Evolutionary conservation across 2,329 filamentous ascomycete genomes (phyloP), one percentile per base, ranked within the genome.

Genomic region (Penicillium nordicum): DNA sequence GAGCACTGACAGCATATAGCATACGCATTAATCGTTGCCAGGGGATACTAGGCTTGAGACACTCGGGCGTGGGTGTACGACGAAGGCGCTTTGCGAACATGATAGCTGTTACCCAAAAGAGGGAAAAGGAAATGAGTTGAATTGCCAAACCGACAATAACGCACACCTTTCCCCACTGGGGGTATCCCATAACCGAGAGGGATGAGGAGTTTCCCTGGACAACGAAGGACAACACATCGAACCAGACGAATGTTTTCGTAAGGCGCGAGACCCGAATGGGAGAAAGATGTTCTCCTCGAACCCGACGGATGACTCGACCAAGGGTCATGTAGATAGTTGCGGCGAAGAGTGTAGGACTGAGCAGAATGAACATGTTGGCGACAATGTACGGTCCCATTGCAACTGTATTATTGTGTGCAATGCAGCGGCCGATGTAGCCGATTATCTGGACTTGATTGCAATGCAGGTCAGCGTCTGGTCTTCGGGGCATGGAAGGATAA

Each of bases 291-390:
- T 79, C 78, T 32, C 67, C 75, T 8, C 76, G 66, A 6, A 76
- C 67, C 38, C 74, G 63, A 23, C 72, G 69, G 14, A 81, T 75
- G 37, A 81, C 71, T 9, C 79, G 75, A 32, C 74, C 76, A 37
- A 81, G 74, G 16, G 74, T 70, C 68, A 80, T 82, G 62, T 82
- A 82, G 58, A 80, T 77, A 0, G 76, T 74, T 14, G 80, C 80
- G 18, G 79, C 79, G 58, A 80, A 77, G 49, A 81, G 75, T 4
- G 76, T 76, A 1, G 79, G 80, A 1, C 76, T 78, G 25, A 82
- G 71, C 5, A 82, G 72, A 45, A 80, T 71, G 61, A 81, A 73
- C 34, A 80, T 59, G 18, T 68, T 71, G 57, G 79, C 74, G 55
- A 80, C 67, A 49, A 78, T 73, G 64, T 74, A 81, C 23, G 61